These are phyloP conservation scores for Populus hybrid DNA, from an alignment of 441 rosid species.

Conservation along the genomic window DNA sequence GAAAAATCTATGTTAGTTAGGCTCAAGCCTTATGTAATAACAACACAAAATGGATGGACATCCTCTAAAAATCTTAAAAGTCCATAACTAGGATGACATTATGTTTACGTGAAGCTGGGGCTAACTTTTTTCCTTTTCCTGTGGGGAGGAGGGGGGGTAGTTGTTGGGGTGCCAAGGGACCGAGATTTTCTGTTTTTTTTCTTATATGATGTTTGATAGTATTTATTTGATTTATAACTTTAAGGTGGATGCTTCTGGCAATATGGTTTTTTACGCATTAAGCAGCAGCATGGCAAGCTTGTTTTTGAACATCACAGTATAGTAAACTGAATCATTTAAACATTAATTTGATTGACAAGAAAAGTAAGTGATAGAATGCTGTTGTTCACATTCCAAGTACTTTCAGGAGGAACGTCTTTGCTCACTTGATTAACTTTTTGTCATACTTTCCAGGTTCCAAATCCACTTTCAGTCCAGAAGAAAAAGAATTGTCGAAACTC, in stretches of 20 bases:
- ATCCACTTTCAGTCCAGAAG: constrained; percentile 80
- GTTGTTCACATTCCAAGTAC: background rate
- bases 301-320: background rate
- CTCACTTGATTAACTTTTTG: constrained; percentile 9
- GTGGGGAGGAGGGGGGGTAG: no score
- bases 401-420: background rate
- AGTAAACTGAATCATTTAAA: background rate
- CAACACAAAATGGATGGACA: no score
- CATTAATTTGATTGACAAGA: background rate
- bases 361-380: background rate
- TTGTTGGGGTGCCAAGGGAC: no score
- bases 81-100: no score
- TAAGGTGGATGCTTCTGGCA: background rate
- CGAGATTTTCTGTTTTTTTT: background rate
- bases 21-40: no score
- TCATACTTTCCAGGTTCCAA: constrained; percentile 61
- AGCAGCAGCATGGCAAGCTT: background rate
- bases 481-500: constrained; percentile 41
- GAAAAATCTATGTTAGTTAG: background rate
- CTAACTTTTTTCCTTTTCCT: no score
- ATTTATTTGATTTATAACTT: background rate
- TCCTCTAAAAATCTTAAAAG: no score
- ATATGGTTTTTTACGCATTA: background rate
- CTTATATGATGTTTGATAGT: background rate
- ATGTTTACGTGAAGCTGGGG: no score